Base-by-base conservation (phyloP, 305 asterid genomes). In the Solanum aculeatissimum region DNA sequence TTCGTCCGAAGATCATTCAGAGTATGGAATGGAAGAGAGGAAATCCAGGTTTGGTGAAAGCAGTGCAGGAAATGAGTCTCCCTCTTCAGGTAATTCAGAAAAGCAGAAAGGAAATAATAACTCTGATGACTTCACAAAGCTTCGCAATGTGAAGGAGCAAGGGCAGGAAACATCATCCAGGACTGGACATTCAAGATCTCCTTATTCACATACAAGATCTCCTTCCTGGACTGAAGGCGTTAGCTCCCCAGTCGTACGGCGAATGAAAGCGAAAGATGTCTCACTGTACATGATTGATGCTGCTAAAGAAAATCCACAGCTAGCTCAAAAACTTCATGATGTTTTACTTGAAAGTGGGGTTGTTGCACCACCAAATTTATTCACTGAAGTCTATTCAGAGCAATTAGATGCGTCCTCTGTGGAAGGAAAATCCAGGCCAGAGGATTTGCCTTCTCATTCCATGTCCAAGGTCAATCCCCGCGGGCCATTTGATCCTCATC, bases 181-280 rank as follows among this genome's bases (percentile, higher is more conserved):
- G 89, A 89, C 92, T 68, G 87, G 58, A 87, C 89, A 91, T 87
- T 49, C 49, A 29, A 78, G 83, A 78, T 51, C 82, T 75, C 89
- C 92, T 81, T 85, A 86, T 87, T 78, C 94, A 71, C 98, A 94
- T 86, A 93, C 93, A 71, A 89, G 97, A 85, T 96, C 99, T 83
- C 99, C 99, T 66, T 96, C 99, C 49, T 96, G 99, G 99, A 96
- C 99, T 55, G 98, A 96, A 92, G 99, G 98, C 45, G 92, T 95
- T 81, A 93, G 98, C 86, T 92, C 98, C 62, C 98, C 98, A n/a
- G 98, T 97, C 19, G 96, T 87, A 77, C 91, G 92, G 19, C 92
- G 91, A 87, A 92, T 89, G 93, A 94, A 95, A 86, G 99, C 90
- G 87, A 95, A 95, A 88, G 98, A 96, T 86, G 98, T 94, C 63